phyloP scores from a whole-genome alignment of 2,329 filamentous ascomycete genomes.

The Ceratocystis cubensis region DNA sequence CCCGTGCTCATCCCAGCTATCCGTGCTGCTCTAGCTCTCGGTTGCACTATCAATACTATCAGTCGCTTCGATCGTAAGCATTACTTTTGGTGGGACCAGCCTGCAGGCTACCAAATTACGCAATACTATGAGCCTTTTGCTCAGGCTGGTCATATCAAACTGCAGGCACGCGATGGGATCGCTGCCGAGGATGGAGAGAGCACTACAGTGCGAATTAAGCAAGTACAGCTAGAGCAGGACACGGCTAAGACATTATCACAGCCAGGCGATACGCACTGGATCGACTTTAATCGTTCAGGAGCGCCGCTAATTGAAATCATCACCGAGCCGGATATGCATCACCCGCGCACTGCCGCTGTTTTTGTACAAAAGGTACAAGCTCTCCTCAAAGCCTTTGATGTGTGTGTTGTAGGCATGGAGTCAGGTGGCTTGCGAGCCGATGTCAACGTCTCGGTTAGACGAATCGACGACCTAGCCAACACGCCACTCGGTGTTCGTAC shows the following conservation, averaged over 20 bases:
- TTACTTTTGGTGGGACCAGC: constrained; percentile 98
- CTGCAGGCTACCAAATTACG: constrained; percentile 91
- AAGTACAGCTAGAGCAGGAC: constrained; percentile 95
- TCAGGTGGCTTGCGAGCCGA: constrained; percentile 80
- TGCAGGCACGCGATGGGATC: constrained; percentile 68
- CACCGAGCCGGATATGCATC: constrained; percentile 75
- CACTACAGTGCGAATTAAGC: constrained; percentile 72
- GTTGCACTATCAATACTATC: constrained; percentile 61
- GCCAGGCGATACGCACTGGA: constrained; percentile 57
- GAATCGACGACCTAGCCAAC: constrained; percentile 30
- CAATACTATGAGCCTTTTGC: constrained; percentile 75
- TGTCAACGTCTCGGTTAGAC: constrained; percentile 82
- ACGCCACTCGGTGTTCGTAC: constrained; percentile 63
- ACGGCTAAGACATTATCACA: constrained; percentile 86
- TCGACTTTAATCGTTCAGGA: constrained; percentile 91
- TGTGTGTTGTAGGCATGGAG: constrained; percentile 88
- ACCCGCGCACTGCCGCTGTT: constrained; percentile 75
- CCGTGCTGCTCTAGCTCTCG: constrained; percentile 71
- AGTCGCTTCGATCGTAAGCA: constrained; percentile 94
- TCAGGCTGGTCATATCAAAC: constrained; percentile 55
- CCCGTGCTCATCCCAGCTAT: constrained; percentile 80
- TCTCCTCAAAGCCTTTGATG: constrained; percentile 65
- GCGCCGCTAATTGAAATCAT: constrained; percentile 92
- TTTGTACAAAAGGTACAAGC: constrained; percentile 80
- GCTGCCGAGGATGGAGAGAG: constrained; percentile 56